These are phyloP conservation scores for Evernia prunastri DNA, from an alignment of 495 filamentous ascomycete genomes.

Conservation along the genomic window DNA sequence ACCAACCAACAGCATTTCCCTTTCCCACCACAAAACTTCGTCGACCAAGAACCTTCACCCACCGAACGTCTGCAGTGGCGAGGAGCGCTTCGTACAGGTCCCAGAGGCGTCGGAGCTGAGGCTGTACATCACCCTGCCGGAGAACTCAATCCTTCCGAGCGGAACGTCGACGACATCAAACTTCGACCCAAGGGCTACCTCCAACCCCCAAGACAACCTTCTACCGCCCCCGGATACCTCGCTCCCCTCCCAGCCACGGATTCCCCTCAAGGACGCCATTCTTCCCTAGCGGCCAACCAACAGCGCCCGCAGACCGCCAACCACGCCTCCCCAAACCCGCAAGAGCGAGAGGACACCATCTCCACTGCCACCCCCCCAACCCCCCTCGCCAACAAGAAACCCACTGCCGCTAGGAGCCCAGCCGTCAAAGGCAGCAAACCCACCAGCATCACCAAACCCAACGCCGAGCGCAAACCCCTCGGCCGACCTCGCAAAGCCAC, in stretches of 20 bases:
- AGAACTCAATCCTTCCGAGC: too few species aligned
- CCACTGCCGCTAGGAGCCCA: not conserved
- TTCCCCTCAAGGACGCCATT: too few species aligned
- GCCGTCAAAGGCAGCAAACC: not conserved
- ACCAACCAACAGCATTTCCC: not conserved
- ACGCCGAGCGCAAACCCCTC: not conserved
- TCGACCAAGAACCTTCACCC: not conserved
- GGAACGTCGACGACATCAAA: too few species aligned
- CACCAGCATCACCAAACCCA: not conserved
- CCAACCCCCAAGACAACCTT: too few species aligned
- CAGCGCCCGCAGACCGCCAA: too few species aligned
- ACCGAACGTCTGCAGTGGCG: rapidly evolving
- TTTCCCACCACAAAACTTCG: not conserved
- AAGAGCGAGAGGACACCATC: not conserved
- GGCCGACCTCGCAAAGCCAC: too few species aligned
- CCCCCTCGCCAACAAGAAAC: not conserved
- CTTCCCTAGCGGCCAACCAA: too few species aligned
- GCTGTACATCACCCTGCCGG: too few species aligned
- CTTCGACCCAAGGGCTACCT: too few species aligned
- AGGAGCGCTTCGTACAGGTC: not conserved
- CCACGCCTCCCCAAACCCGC: not conserved
- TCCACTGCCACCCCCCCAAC: not conserved
- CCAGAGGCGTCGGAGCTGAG: too few species aligned
- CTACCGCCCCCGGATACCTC: too few species aligned
- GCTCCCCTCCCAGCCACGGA: too few species aligned